A percentile compares a stretch with the other conserved stretches of the same genome.
These are phyloP conservation scores for Saccharomyces paradoxus DNA, from an alignment of 805 yeast genomes.

Conservation along the genomic window DNA sequence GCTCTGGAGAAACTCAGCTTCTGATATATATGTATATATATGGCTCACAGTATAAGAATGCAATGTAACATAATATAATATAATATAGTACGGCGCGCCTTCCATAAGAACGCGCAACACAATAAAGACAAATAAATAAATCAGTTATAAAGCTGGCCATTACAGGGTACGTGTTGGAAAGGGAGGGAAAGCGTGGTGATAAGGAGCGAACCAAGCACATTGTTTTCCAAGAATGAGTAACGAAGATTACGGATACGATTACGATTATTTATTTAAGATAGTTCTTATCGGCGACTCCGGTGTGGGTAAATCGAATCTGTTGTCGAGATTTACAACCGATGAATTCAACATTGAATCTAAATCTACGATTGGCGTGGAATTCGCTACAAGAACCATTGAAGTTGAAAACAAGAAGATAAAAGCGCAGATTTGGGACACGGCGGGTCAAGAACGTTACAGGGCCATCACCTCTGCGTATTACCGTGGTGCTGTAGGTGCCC, in stretches of 20 bases:
- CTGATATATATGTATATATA: conserved; percentile 21
- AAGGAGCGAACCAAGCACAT: not conserved
- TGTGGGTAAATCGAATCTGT: conserved; percentile 90
- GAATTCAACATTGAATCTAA: conserved; percentile 92
- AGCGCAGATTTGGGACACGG: conserved; percentile 97
- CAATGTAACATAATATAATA: not conserved
- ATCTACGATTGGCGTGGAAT: conserved; percentile 95
- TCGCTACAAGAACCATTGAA: conserved; percentile 91
- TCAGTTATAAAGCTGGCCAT: not conserved
- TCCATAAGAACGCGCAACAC: not conserved
- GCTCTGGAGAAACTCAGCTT: conserved; percentile 59
- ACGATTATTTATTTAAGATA: conserved; percentile 87
- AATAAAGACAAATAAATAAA: not conserved
- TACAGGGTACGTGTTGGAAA: not conserved
- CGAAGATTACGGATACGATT: conserved; percentile 70
- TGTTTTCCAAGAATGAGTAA: conserved; percentile 19
- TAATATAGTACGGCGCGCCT: not conserved
- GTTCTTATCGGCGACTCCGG: conserved; percentile 96
- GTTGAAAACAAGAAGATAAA: conserved; percentile 77
- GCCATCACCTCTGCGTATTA: conserved; percentile 96
- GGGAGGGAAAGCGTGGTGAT: not conserved
- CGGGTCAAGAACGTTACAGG: conserved; percentile 97
- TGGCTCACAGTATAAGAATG: not conserved
- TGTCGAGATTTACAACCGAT: conserved; percentile 89
- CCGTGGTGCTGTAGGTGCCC: conserved; percentile 96